These are phyloP conservation scores for Beverwykella pulmonaria DNA, from an alignment of 495 filamentous ascomycete species.

Conservation along the genomic window DNA sequence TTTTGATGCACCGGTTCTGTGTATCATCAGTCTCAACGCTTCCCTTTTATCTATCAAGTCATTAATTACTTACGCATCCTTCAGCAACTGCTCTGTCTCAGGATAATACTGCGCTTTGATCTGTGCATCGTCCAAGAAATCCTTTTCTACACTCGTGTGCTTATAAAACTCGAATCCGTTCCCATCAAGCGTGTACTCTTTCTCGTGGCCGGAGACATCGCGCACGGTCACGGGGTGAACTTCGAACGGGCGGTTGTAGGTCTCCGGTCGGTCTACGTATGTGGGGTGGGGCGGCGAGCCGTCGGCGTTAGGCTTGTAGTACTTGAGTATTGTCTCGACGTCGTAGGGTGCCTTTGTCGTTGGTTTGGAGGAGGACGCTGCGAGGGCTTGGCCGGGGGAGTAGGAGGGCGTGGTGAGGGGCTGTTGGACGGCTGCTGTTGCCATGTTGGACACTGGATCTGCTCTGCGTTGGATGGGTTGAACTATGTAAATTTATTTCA, in stretches of 20 bases:
- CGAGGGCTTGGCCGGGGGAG: constrained; percentile 12
- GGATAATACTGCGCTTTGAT: constrained; percentile 69
- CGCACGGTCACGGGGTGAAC: constrained; percentile 50
- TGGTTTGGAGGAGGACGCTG: constrained; percentile 11
- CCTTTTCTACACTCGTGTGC: constrained; percentile 38
- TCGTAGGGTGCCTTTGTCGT: constrained; percentile 56
- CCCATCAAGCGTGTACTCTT: constrained; percentile 20
- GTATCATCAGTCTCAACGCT: not conserved
- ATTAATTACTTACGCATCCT: constrained; percentile 53
- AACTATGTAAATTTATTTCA: not conserved
- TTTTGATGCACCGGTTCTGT: constrained; percentile 55
- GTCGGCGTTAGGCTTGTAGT: constrained; percentile 66
- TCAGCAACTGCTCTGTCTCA: constrained; percentile 67
- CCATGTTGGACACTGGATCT: constrained; percentile 34
- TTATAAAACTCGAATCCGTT: constrained; percentile 29
- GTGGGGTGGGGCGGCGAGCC: constrained; percentile 67
- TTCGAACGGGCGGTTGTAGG: constrained; percentile 58
- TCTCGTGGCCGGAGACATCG: constrained; percentile 24
- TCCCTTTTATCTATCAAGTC: not conserved
- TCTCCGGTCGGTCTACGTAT: constrained; percentile 62
- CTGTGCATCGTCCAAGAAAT: constrained; percentile 62
- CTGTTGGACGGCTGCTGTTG: constrained; percentile 51
- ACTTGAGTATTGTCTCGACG: constrained; percentile 65
- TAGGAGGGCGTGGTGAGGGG: constrained; percentile 32
- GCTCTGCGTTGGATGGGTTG: not conserved